Evolutionary conservation across 306 rosid genomes (phyloP), one percentile per base, ranked within the genome.

Genomic region (Medicago ruthenica): DNA sequence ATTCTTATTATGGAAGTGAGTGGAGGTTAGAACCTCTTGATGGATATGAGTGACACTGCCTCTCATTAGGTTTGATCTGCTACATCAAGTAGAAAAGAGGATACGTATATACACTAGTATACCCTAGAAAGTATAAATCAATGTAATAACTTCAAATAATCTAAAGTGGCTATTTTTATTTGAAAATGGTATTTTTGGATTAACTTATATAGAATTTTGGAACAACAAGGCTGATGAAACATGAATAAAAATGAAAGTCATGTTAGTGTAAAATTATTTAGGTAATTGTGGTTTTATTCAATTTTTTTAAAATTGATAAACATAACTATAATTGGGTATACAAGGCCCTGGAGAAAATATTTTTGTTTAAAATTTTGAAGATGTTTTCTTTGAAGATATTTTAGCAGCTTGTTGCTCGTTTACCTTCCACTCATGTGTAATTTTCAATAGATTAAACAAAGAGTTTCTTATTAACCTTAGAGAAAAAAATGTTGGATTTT

Each of bases 1-100:
- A 95, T 85, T 88, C 97, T 73, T 95, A 92, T 65, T 95, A 95
- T 82, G 97, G 96, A 83, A 95, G 96, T 79, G 98, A 95, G 81
- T 92, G 97, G 98, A 48, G 97, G 78, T 80, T 92, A 69, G 95
- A 89, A 71, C 89, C 97, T 47, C 55, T 79, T 37, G 91, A 91
- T 44, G 92, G 93, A 13, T 86, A 92, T 76, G 31, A 55, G 61
- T 55, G 82, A 74, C n/a, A 47, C 77, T 70, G 70, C 68, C 18
- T 77, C 92, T 78, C 62, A 67, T 61, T 79, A 70, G 7, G 70
- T 58, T 73, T 83, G 67, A 82, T 77, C 39, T 57, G 57, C 79
- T 40, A 6, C 66, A 50, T 22, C 54, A 18, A 21, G 11, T 68
- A 48, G 66, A 60, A 53, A 66, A 54, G 20, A 45, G 18, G 41